Base-by-base conservation (phyloP, 768 basidiomycete genomes). In the Kwoniella bestiolae region DNA sequence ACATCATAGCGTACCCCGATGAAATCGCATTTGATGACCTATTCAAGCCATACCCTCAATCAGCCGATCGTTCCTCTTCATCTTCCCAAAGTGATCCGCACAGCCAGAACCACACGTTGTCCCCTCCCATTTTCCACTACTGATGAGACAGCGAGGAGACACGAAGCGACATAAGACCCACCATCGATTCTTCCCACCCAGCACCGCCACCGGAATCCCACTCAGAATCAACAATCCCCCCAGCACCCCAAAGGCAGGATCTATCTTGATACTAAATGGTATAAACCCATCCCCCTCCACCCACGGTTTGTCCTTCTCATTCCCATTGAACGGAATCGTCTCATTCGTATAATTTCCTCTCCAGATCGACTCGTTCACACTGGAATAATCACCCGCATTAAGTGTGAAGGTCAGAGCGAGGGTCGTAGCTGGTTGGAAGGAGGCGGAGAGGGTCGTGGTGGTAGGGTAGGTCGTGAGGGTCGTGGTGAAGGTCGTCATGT, bases 101-200 rank as follows among this genome's bases (percentile, higher is more conserved):
- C n/a, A n/a, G n/a, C n/a, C n/a, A n/a, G n/a, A n/a, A n/a, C n/a
- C n/a, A n/a, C n/a, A n/a, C n/a, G n/a, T n/a, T n/a, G n/a, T n/a
- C n/a, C n/a, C n/a, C n/a, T n/a, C n/a, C n/a, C n/a, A n/a, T n/a
- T n/a, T n/a, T n/a, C n/a, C n/a, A n/a, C n/a, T n/a, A n/a, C n/a
- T n/a, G 29, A 26, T 34, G 51, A 65, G 52, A 69, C 67, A 58
- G 61, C 23, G 60, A 60, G 21, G 16, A 66, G 26, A 29, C n/a
- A 16, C 25, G n/a, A 62, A 38, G 8, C 45, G n/a, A 16, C 25
- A 8, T 55, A 38, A 53, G 45, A 83, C 86, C 45, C 75, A 90
- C 93, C 94, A 95, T 85, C 93, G 84, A 80, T 96, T 94, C 85
- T 95, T 95, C 83, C 94, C 92, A 23, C 94, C 94, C 83, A 91